Conservation (phyloP, 768 basidiomycete species). For the Termitomyces sp. region DNA sequence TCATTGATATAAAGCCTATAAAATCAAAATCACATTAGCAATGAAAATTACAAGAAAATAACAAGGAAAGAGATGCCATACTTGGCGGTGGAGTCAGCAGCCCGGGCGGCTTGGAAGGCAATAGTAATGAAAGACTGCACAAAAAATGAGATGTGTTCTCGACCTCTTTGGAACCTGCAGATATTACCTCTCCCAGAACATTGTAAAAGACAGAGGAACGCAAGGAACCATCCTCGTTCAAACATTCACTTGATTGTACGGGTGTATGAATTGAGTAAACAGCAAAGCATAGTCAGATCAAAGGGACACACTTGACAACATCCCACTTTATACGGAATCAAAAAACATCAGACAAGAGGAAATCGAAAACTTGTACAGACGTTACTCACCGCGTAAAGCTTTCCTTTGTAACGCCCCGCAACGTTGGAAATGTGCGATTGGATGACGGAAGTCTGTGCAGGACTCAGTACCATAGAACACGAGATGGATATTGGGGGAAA, state of each 20-base stretch:
- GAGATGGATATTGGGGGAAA: background rate
- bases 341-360: background rate
- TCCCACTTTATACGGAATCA: constrained; percentile 31
- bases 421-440: constrained; percentile 44
- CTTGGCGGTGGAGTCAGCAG: constrained; percentile 47
- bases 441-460: constrained; percentile 34
- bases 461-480: background rate
- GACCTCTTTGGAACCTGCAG: background rate
- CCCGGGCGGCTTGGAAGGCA: constrained; percentile 48
- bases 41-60: too few relatives aligned
- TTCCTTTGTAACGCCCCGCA: constrained; percentile 43
- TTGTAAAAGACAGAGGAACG: background rate
- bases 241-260: constrained; percentile 34
- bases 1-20: constrained; percentile 37
- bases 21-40: background rate
- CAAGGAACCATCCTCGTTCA: constrained; percentile 27
- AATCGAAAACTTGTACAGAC: background rate
- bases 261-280: background rate
- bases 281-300: background rate
- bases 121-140: constrained; percentile 42
- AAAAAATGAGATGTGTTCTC: background rate
- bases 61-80: constrained; percentile 15
- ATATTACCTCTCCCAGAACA: background rate
- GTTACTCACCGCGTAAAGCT: constrained; percentile 32
- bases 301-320: constrained; percentile 35